Base-by-base conservation (phyloP, 164 flowering plant species). In the Malania oleifera region DNA sequence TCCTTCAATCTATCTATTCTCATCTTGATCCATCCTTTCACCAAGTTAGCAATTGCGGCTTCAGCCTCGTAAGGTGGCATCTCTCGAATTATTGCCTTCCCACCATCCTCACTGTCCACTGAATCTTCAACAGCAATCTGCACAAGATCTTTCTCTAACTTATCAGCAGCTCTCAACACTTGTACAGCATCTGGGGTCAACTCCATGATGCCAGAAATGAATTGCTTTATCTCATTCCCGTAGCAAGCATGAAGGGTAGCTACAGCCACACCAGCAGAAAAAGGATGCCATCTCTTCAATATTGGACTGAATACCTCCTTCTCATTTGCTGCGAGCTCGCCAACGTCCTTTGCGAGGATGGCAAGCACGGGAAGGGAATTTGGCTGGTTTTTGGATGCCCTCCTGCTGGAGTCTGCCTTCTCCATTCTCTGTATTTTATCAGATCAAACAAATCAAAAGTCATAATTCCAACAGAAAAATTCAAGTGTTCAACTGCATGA, bases 11-110 rank as follows among this genome's bases (percentile, higher is more conserved):
- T 72, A 61, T 86, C 90, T 12, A 86, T 67, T 71, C 97, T 79
- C 5, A 80, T 77, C 55, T 53, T 77, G 57, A 86, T 82, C 98
- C 97, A 93, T 23, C 70, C 60, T 53, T 75, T 83, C 20, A 83
- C 90, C 59, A 90, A 67, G 67, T 76, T 70, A 25, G 71, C 73
- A 46, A 93, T 77, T 19, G 72, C 73, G 58, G 82, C 61, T 69
- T 90, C 95, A 65, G 87, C 87, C 66, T 93, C 98, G 65, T 74
- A 93, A 64, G 98, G 97, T 57, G 78, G 82, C 95, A 93, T 90
- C 78, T 90, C 96, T 28, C 74, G 73, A 47, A 93, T 88, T 54
- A 90, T 79, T 29, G 89, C 78, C 73, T 86, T 93, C 22, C 99
- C 99, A 62, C 96, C 95, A 75, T 93, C 99, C 13, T 93, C 99